A percentile compares a stretch with the other conserved stretches of the same genome.
These are phyloP conservation scores for Cercospora sesami DNA, from an alignment of 2,329 filamentous ascomycete species.

Conservation along the genomic window DNA sequence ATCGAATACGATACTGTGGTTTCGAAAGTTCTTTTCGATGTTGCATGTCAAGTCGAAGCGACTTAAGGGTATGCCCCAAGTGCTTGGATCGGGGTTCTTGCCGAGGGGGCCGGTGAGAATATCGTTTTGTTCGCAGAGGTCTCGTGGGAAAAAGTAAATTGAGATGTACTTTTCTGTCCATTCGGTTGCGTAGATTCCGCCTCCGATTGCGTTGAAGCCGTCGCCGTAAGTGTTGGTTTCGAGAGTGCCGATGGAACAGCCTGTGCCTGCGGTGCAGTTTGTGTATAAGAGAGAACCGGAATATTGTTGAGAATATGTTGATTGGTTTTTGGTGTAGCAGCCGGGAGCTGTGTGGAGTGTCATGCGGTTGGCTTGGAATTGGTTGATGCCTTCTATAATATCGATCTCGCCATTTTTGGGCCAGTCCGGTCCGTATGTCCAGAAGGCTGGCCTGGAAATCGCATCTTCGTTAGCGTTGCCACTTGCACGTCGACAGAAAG, in stretches of 20 bases:
- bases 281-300: slow-evolving; percentile 59
- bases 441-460: slow-evolving; percentile 57
- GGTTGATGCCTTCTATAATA: slow-evolving; percentile 45
- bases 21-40: slow-evolving; percentile 39
- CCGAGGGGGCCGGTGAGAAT: slow-evolving; percentile 46
- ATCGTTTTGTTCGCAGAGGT: slow-evolving; percentile 17
- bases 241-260: slow-evolving; percentile 54
- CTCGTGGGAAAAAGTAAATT: slow-evolving; percentile 43
- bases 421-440: slow-evolving; percentile 61
- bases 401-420: slow-evolving; percentile 43
- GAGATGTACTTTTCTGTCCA: slow-evolving; percentile 35
- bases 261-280: slow-evolving; percentile 46
- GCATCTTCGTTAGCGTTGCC: not conserved
- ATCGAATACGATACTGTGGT: slow-evolving; percentile 64
- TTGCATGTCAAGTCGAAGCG: slow-evolving; percentile 57
- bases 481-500: not conserved
- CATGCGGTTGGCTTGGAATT: slow-evolving; percentile 38
- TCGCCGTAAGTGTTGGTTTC: slow-evolving; percentile 37
- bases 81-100: slow-evolving; percentile 56
- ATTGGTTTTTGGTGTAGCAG: slow-evolving; percentile 36
- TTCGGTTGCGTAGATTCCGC: slow-evolving; percentile 43
- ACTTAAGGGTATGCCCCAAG: slow-evolving; percentile 64
- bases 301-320: slow-evolving; percentile 44
- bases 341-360: slow-evolving; percentile 40
- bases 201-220: slow-evolving; percentile 48